Evolutionary conservation across 176 grass and related monocot species (phyloP).

Genomic region (Canna indica): DNA sequence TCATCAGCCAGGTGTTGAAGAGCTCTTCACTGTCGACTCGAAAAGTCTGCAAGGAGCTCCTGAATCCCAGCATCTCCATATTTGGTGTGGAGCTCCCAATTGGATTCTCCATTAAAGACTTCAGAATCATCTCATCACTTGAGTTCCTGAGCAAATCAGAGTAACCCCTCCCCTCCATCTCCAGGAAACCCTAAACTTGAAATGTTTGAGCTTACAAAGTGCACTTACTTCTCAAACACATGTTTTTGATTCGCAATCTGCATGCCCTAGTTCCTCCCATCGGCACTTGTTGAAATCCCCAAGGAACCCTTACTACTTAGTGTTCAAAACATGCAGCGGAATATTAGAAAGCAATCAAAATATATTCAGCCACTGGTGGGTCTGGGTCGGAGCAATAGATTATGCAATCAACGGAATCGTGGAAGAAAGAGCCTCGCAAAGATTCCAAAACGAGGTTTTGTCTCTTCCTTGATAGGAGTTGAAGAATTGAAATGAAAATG

Average conservation of each 20-base stretch:
- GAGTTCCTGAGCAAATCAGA: slow-evolving; percentile 66
- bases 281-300: background rate
- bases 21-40: slow-evolving; percentile 63
- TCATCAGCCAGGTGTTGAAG: slow-evolving; percentile 71
- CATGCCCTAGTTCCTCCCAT: background rate
- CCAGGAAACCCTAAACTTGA: slow-evolving; percentile 22
- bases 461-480: slow-evolving; percentile 14
- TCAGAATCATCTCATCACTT: slow-evolving; percentile 69
- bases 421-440: slow-evolving; percentile 30
- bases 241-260: too few species aligned
- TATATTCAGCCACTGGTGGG: background rate
- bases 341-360: too few species aligned
- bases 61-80: slow-evolving; percentile 64
- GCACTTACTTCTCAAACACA: slow-evolving; percentile 5
- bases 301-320: too few species aligned
- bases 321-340: too few species aligned
- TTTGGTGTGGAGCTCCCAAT: slow-evolving; percentile 32
- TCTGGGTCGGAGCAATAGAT: background rate
- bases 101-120: slow-evolving; percentile 53
- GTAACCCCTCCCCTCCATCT: slow-evolving; percentile 49
- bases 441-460: slow-evolving; percentile 39
- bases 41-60: slow-evolving; percentile 36
- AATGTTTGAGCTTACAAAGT: background rate
- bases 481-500: background rate
- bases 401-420: background rate